These are phyloP conservation scores for Medicago arabica DNA, from an alignment of 306 rosid species.

Conservation along the genomic window DNA sequence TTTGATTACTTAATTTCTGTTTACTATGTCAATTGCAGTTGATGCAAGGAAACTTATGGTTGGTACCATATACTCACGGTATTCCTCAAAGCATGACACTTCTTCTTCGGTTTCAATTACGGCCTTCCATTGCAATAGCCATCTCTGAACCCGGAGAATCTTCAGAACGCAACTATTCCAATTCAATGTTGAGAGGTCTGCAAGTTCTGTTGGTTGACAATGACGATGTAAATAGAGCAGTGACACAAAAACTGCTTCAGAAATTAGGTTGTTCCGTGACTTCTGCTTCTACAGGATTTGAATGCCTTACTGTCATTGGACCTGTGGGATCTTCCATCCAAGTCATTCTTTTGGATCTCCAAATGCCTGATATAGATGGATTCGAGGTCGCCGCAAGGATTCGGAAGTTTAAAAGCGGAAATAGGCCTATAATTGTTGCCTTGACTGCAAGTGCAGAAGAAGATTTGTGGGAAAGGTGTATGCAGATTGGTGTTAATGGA, in stretches of 20 bases:
- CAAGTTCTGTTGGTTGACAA: constrained; percentile 80
- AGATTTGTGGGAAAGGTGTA: constrained; percentile 83
- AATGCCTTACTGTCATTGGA: constrained; percentile 76
- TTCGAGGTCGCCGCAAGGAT: constrained; percentile 80
- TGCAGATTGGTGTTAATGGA: constrained; percentile 83
- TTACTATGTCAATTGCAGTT: constrained; percentile 57
- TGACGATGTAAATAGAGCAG: constrained; percentile 92
- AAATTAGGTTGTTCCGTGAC: constrained; percentile 88
- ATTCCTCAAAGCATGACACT: constrained; percentile 88
- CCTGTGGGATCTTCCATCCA: constrained; percentile 68
- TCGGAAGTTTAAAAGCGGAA: constrained; percentile 76
- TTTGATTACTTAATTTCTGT: constrained; percentile 25
- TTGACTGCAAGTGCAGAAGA: constrained; percentile 75
- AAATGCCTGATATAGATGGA: constrained; percentile 85
- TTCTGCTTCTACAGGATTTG: constrained; percentile 80
- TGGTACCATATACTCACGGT: constrained; percentile 75
- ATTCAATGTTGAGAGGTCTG: constrained; percentile 74
- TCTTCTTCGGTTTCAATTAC: constrained; percentile 79
- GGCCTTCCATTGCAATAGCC: constrained; percentile 72
- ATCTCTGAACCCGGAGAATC: constrained; percentile 84
- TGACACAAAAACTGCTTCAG: constrained; percentile 81
- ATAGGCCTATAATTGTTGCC: constrained; percentile 83
- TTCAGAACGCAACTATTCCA: constrained; percentile 65
- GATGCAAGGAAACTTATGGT: constrained; percentile 98
- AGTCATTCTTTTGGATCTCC: constrained; percentile 83